Evolutionary conservation across 306 rosid species (phyloP).

Genomic region (Betula pendula): DNA sequence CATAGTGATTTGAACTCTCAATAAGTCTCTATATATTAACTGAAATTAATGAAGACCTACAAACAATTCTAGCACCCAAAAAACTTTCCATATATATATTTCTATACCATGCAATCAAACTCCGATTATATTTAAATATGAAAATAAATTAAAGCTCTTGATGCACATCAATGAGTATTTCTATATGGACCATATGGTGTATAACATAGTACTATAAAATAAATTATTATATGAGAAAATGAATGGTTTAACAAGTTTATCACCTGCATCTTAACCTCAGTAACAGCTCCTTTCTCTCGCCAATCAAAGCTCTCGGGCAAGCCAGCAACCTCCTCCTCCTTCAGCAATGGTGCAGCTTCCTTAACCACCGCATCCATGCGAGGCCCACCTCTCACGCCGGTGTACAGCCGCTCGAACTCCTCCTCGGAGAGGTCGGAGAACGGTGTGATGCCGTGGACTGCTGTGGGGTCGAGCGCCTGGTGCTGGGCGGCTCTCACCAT

Average conservation of each 20-base stretch:
- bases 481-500: slow-evolving; percentile 68
- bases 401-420: slow-evolving; percentile 62
- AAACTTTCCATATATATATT: no score
- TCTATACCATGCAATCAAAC: no score
- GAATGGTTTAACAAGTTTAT: neutral
- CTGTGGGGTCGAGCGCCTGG: slow-evolving; percentile 80
- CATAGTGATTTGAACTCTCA: no score
- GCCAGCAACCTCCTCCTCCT: slow-evolving; percentile 43
- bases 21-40: no score
- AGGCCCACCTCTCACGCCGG: slow-evolving; percentile 49
- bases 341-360: slow-evolving; percentile 24
- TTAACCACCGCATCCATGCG: neutral
- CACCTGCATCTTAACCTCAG: slow-evolving; percentile 88
- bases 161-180: no score
- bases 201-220: no score
- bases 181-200: no score
- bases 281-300: slow-evolving; percentile 91
- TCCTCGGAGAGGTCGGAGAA: slow-evolving; percentile 69
- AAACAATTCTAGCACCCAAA: no score
- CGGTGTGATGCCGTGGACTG: slow-evolving; percentile 80
- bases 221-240: no score
- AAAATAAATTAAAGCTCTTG: no score
- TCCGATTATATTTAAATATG: no score
- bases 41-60: no score
- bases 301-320: slow-evolving; percentile 86